Evolutionary conservation across 768 basidiomycete species (phyloP), one percentile per base, ranked within the genome.

Genomic region (Tricholoma bakamatsutake): DNA sequence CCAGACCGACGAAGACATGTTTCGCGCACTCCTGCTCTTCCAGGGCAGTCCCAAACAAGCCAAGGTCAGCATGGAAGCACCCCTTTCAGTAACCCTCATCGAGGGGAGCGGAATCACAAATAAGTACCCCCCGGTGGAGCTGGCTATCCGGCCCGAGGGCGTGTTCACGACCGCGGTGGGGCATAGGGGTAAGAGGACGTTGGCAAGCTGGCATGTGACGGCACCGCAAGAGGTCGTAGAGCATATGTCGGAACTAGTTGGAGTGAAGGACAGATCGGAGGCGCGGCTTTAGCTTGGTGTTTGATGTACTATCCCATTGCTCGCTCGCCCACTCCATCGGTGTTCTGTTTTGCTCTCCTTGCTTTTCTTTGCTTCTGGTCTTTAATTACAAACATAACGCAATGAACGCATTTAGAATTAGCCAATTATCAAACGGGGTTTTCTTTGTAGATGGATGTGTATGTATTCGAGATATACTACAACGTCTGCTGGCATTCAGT

Each of bases 1-100:
- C 21, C 15, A 48, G 90, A 95, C 95, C 48, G 93, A 98, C 76
- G 96, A 99, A 74, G 96, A 99, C 76, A 99, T 99, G 96, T 98
- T 98, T 88, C 87, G 94, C 61, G 80, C 92, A 0, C 78, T 96
- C 0, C 79, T 83, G 21, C 75, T 87, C 59, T 88, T 89, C 73
- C 72, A 74, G 0, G 62, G 76, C 1, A 78, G 78, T 3, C 68
- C 64, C 28, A 76, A 61, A 47, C 75, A 73, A 55, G 71, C 55
- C 34, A 49, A 5, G 6, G 50, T 77, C 11, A 70, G 69, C 7
- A 78, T 89, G 78, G 73, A 82, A 60, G 83, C 80, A 30, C 89
- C 82, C 18, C 72, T 85, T 18, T 71, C 76, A 3, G 76, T 81
- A 3, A 80, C 75, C 4, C 70, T 78, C 52, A 66, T 89, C 74